Percentiles rank a stretch among this genome's conserved stretches.
These are phyloP conservation scores for Chlamydomonas eustigma DNA, from an alignment of 139 green algal genomes.

Conservation along the genomic window DNA sequence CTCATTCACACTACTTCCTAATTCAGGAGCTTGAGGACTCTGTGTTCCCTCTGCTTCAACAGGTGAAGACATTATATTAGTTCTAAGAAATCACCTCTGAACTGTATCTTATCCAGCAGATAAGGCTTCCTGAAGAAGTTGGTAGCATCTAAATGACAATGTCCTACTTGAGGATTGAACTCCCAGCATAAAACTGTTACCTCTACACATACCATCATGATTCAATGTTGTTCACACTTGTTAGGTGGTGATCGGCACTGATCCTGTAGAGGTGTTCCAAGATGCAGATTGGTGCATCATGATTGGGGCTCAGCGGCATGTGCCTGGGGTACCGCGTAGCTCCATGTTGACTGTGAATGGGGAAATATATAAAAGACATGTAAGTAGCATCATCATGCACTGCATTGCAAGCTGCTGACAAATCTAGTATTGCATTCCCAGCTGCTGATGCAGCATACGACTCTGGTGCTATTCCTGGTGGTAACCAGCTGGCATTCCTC, in stretches of 20 bases:
- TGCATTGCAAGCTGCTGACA: no score
- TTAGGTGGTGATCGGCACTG: slow-evolving; percentile 74
- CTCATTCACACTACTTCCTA: neutral
- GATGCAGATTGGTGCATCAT: slow-evolving; percentile 91
- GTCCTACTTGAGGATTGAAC: no score
- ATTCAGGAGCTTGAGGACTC: slow-evolving; percentile 84
- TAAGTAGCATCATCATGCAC: slow-evolving; percentile 7
- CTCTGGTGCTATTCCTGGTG: no score
- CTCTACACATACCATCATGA: no score
- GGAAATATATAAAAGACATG: slow-evolving; percentile 73
- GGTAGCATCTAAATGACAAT: no score
- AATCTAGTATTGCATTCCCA: no score
- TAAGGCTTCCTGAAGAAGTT: no score
- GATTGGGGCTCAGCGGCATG: slow-evolving; percentile 87
- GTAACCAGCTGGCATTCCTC: no score
- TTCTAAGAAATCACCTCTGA: neutral
- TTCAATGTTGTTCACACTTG: no score
- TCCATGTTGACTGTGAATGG: slow-evolving; percentile 90
- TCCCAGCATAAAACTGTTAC: no score
- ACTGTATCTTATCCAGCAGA: no score
- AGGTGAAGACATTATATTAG: slow-evolving; percentile 35
- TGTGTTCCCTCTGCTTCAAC: slow-evolving; percentile 84
- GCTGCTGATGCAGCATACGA: no score
- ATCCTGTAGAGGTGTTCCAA: slow-evolving; percentile 71
- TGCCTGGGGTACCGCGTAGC: slow-evolving; percentile 84